Evolutionary conservation across 495 filamentous ascomycete species (phyloP), one percentile per base, ranked within the genome.

Genomic region (Ascodesmis nigricans): DNA sequence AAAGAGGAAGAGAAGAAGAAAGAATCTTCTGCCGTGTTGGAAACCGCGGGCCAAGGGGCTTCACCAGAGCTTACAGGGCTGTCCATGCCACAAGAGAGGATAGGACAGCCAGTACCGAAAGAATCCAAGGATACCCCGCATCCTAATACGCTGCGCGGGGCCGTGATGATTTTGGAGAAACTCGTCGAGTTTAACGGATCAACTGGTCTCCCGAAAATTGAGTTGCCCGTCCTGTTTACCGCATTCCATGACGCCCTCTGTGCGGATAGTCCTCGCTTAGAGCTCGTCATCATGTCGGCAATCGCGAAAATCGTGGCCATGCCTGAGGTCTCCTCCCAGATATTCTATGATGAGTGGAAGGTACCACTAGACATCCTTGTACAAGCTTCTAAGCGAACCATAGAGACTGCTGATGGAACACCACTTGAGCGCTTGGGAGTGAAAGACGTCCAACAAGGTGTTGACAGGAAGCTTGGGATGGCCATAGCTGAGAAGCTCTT

Each of bases 151-250:
- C 57, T 77, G 5, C 66, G 75, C 25, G 75, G 76, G 1, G 66
- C 75, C 0, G 56, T 82, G 14, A 68, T 69, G 29, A 66, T 77
- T 8, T 61, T 84, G 27, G 65, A 66, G 18, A 76, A 74, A 55
- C 63, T 64, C 39, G 63, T 65, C 35, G 63, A 52, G 50, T 73
- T 67, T 38, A 61, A 66, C 27, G 35, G 16, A 19, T 55, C 62
- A 3, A 66, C 72, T 41, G 70, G 71, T 19, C 70, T 78, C 44
- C 74, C 73, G 4, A 45, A 58, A 14, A 57, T 73, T 16, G 63
- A 69, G 17, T 60, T 69, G 35, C 56, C 61, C 8, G 59, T 46
- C 15, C 36, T 56, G 26, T 43, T 56, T 47, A 32, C 39, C 10
- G 52, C 54, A 30, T 43, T 56, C 31, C 34, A 41, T 24, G 38